phyloP scores from a whole-genome alignment of 164 flowering plant species.

The Houttuynia cordata region DNA sequence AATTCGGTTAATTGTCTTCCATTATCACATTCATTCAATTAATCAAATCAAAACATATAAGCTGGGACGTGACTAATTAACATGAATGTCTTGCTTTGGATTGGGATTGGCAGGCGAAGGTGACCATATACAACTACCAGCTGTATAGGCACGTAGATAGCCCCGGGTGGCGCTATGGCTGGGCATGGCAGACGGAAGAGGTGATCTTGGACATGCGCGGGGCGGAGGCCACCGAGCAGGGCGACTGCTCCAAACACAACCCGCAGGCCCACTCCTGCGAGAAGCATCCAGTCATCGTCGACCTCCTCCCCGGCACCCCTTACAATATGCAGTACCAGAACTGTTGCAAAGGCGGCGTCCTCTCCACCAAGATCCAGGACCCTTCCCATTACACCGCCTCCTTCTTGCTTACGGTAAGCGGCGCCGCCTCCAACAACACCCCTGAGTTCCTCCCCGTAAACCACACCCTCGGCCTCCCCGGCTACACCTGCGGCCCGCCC shows the following conservation, averaged over 20 bases:
- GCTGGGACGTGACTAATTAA: too few relatives aligned
- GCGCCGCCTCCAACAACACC: background rate
- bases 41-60: too few relatives aligned
- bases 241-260: constrained; percentile 33
- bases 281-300: constrained; percentile 41
- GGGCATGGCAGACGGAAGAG: constrained; percentile 46
- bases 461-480: constrained; percentile 52
- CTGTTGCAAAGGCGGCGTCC: constrained; percentile 69
- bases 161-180: constrained; percentile 64
- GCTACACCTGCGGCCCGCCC: constrained; percentile 51
- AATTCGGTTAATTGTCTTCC: background rate
- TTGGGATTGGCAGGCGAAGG: constrained; percentile 23
- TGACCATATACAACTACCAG: constrained; percentile 48
- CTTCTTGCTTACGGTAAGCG: constrained; percentile 43
- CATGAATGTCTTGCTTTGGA: background rate
- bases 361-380: constrained; percentile 49
- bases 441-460: constrained; percentile 21
- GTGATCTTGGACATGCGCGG: constrained; percentile 59
- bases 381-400: constrained; percentile 21
- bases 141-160: constrained; percentile 44
- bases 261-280: constrained; percentile 48
- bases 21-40: background rate
- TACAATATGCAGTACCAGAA: constrained; percentile 38
- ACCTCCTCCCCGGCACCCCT: constrained; percentile 40
- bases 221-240: constrained; percentile 62